These are phyloP conservation scores for Torulaspora quercuum DNA, from an alignment of 805 yeast species.

Conservation along the genomic window DNA sequence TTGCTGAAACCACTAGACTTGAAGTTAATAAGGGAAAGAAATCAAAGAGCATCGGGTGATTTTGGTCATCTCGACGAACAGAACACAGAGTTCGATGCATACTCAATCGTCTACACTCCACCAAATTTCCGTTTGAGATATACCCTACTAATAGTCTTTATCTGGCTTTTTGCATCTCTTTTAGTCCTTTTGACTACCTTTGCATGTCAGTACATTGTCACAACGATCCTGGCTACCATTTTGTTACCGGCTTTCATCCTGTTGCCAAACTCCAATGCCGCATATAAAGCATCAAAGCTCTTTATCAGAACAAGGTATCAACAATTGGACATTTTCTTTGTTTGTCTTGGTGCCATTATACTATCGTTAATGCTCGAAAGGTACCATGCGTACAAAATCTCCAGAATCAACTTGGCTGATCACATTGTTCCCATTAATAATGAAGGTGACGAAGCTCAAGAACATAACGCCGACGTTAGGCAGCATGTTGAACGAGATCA, in stretches of 20 bases:
- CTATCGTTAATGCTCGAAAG: conserved; percentile 19
- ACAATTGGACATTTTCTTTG: conserved; percentile 21
- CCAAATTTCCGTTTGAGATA: conserved; percentile 66
- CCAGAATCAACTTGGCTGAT: conserved; percentile 21
- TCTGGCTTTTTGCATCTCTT: conserved; percentile 47
- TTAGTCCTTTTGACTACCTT: conserved; percentile 24
- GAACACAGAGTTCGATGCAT: conserved; percentile 43
- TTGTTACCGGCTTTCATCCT: conserved; percentile 11
- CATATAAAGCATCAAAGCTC: conserved; percentile 1
- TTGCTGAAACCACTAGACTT: conserved; percentile 43
- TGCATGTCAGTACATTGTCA: conserved; percentile 21
- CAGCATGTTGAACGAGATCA: conserved; percentile 5
- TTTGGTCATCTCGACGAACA: conserved; percentile 44
- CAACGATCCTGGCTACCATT: conserved; percentile 13
- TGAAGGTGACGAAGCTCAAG: conserved; percentile 16
- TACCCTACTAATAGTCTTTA: conserved; percentile 37
- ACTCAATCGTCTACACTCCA: conserved; percentile 82
- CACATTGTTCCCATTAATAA: conserved; percentile 20
- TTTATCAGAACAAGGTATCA: conserved; percentile 12
- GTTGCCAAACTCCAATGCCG: conserved; percentile 1
- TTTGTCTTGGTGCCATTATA: conserved; percentile 23
- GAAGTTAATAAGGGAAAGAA: conserved; percentile 33
- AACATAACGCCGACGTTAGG: conserved; percentile 11
- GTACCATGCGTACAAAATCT: conserved; percentile 17
- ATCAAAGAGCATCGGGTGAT: conserved; percentile 41